Evolutionary conservation across 1,284 basidiomycete species (phyloP), one percentile per base, ranked within the genome.

Genomic region (Hypsizygus ulmarius): DNA sequence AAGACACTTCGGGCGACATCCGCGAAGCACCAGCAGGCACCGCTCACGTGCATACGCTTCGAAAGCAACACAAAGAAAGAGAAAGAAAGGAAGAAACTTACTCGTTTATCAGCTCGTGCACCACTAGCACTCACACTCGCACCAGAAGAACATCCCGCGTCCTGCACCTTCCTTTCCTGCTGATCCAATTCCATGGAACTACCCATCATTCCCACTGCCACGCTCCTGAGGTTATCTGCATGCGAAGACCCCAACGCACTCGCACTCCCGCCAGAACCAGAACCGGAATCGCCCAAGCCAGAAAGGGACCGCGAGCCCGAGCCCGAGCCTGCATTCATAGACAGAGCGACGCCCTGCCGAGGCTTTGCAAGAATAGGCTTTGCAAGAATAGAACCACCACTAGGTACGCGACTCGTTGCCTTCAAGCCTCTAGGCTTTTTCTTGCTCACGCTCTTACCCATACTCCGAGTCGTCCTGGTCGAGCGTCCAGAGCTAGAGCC

Each of bases 51-150:
- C 25, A 35, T 16, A n/a, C 21, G 21, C 14, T 40, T 25, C 12
- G 27, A 39, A 19, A n/a, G 7, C 11, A 45, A 43, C 44, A 55
- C 49, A 47, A 50, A 50, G 34, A 46, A 45, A 38, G 16, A 29
- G 39, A 30, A 49, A 47, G 43, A 29, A 53, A 54, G 36, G 42
- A 39, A 39, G 32, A 30, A 39, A 54, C 53, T 43, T 36, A 54
- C 53, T 30, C 47, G 47, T 21, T 51, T 47, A 33, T 52, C 42
- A 44, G 30, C 14, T 35, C 19, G 41, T 25, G 4, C 15, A 8
- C 3, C 37, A 19, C 12, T 25, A 12, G 15, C 16, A 47, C 39
- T 37, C 38, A 38, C 35, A 21, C 28, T 32, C 21, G 35, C 29
- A 25, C 29, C 36, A 29, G 15, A 38, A 38, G 33, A 42, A 35